Percentiles rank a stretch among this genome's conserved stretches.
Conservation (phyloP, 192 early-diverging fungal genomes). For the Mortierella antarctica region DNA sequence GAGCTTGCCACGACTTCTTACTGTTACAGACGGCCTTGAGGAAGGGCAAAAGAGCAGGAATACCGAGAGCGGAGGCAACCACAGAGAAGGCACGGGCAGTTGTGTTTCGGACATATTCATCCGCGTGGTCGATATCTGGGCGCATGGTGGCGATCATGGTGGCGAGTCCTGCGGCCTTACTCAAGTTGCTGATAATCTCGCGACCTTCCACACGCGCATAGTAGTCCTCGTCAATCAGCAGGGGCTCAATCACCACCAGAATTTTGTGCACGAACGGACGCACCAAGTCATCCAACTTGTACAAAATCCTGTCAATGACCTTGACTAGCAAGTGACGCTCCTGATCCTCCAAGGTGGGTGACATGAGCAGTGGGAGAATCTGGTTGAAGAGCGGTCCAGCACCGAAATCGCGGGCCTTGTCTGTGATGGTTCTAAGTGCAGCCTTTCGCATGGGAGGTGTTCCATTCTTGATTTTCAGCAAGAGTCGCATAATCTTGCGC, state of each 20-base stretch:
- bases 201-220: conserved; percentile 97
- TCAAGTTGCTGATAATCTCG: conserved; percentile 97
- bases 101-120: conserved; percentile 99
- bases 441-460: conserved; percentile 93
- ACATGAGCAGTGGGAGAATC: conserved; percentile 95
- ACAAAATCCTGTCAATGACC: conserved; percentile 96
- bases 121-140: conserved; percentile 97
- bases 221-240: conserved; percentile 97
- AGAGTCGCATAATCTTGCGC: conserved; percentile 93
- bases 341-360: conserved; percentile 97
- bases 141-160: conserved; percentile 99
- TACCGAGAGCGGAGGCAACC: conserved; percentile 95
- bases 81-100: conserved; percentile 98
- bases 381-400: conserved; percentile 96
- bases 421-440: conserved; percentile 94
- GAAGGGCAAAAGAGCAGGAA: conserved; percentile 94
- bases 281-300: conserved; percentile 96
- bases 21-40: conserved; percentile 94
- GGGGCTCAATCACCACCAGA: conserved; percentile 97
- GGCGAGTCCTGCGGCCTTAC: conserved; percentile 96
- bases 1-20: conserved; percentile 98
- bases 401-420: conserved; percentile 95
- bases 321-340: conserved; percentile 98
- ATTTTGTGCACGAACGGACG: conserved; percentile 98
- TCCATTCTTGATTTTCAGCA: conserved; percentile 99